Evolutionary conservation across 2,329 filamentous ascomycete genomes (phyloP).

Genomic region (Ascocoryne sarcoides): DNA sequence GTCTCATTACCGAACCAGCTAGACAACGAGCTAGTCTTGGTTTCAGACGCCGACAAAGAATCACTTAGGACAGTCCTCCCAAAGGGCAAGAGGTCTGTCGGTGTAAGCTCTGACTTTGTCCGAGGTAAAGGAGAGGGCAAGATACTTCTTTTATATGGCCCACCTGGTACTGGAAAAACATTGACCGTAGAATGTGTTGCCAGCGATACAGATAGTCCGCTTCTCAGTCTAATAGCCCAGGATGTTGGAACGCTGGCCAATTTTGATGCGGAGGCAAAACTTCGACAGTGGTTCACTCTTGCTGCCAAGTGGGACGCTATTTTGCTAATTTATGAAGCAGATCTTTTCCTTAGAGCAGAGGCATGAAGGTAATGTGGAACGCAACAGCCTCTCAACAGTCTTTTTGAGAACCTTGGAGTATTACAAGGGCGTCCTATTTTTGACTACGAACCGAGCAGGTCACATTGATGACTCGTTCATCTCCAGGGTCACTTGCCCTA

Average conservation of each 20-base stretch:
- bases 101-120: slow-evolving; percentile 16
- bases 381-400: slow-evolving; percentile 30
- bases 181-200: slow-evolving; percentile 18
- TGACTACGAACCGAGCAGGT: slow-evolving; percentile 33
- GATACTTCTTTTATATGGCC: slow-evolving; percentile 18
- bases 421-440: slow-evolving; percentile 33
- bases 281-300: slow-evolving; percentile 39
- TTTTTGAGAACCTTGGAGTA: slow-evolving; percentile 33
- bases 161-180: slow-evolving; percentile 21
- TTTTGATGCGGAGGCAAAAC: slow-evolving; percentile 36
- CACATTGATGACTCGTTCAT: slow-evolving; percentile 34
- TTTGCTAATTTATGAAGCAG: slow-evolving; percentile 44
- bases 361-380: slow-evolving; percentile 23
- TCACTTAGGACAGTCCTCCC: too few relatives aligned
- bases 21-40: too few relatives aligned
- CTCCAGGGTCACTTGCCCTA: too few relatives aligned
- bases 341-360: slow-evolving; percentile 38
- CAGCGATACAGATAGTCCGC: slow-evolving; percentile 18
- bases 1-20: too few relatives aligned
- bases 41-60: too few relatives aligned
- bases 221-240: slow-evolving; percentile 32
- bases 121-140: slow-evolving; percentile 18
- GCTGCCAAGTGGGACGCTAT: slow-evolving; percentile 43
- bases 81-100: too few relatives aligned
- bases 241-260: slow-evolving; percentile 40